phyloP scores from a whole-genome alignment of 495 filamentous ascomycete genomes.

The Cetradonia linearis region DNA sequence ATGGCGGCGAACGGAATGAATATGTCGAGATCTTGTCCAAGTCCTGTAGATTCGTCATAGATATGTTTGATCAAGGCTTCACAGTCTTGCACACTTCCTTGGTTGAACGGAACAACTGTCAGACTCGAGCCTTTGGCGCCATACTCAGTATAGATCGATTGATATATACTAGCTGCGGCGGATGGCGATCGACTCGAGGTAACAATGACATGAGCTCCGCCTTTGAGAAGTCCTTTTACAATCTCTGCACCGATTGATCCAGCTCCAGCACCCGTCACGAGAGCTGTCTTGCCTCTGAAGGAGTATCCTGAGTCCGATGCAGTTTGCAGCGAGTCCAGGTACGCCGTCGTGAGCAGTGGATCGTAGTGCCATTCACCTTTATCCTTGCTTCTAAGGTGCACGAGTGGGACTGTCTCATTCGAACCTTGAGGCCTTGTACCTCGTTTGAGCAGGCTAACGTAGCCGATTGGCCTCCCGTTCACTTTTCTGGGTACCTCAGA shows the following conservation, averaged over 20 bases:
- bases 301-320: neutral
- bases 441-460: neutral
- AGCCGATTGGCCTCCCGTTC: neutral
- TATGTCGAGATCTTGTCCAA: constrained; percentile 23
- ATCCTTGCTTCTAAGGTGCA: neutral
- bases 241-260: neutral
- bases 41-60: constrained; percentile 14
- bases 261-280: neutral
- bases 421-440: neutral
- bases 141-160: neutral
- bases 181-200: neutral
- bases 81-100: constrained; percentile 27
- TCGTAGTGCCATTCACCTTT: neutral
- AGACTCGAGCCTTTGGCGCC: constrained; percentile 24
- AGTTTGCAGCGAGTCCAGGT: neutral
- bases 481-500: neutral
- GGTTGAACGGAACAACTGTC: constrained; percentile 27
- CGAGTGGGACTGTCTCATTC: neutral
- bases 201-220: neutral
- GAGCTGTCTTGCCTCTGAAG: neutral
- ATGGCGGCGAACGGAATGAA: constrained; percentile 30
- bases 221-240: neutral
- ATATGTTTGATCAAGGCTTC: constrained; percentile 23
- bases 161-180: neutral
- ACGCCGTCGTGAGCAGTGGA: neutral